phyloP scores from a whole-genome alignment of 73 alveolate genomes.

The Tetrahymena elliotti region DNA sequence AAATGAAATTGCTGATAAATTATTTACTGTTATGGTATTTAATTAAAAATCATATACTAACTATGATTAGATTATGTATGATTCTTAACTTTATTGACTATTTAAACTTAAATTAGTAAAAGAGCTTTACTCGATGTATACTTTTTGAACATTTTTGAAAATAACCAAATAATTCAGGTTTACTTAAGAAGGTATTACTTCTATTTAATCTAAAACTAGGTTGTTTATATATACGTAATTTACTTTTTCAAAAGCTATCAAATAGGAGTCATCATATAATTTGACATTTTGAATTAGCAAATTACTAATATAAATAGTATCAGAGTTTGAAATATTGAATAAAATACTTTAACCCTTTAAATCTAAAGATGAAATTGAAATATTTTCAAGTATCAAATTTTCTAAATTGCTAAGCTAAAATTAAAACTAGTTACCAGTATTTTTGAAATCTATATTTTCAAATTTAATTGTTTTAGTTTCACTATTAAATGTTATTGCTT shows the following conservation, averaged over 20 bases:
- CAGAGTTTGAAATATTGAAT: background rate
- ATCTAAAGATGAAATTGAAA: background rate
- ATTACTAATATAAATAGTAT: background rate
- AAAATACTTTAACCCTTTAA: background rate
- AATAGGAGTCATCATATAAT: background rate
- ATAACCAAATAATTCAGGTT: background rate
- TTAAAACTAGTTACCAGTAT: background rate
- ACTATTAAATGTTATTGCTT: background rate
- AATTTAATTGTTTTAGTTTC: background rate
- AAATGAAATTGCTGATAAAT: background rate
- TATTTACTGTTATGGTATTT: background rate
- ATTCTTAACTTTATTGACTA: background rate
- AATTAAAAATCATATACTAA: background rate
- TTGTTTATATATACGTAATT: background rate
- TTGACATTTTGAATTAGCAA: background rate
- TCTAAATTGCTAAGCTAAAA: background rate
- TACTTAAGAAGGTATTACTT: background rate
- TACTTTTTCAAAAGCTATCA: background rate
- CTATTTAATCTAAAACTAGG: background rate
- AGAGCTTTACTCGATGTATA: background rate
- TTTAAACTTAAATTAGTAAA: background rate
- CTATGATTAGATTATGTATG: background rate
- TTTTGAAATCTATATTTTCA: background rate
- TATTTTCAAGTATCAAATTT: background rate
- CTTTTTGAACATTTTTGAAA: background rate